phyloP scores from a whole-genome alignment of 805 yeast genomes.

The Hagleromyces aurorensis region DNA sequence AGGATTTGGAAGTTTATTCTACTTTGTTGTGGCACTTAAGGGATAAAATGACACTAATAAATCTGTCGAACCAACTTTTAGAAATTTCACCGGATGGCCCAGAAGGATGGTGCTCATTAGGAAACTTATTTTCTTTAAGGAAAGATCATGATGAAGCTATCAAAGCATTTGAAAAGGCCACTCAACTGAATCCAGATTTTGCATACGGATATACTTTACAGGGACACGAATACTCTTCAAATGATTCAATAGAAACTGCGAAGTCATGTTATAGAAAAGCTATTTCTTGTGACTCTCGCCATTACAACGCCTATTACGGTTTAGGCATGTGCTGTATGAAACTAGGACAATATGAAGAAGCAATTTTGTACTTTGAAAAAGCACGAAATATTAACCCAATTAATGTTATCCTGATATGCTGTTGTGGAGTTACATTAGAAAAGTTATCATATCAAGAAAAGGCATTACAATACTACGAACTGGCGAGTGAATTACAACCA shows the following conservation, averaged over 20 bases:
- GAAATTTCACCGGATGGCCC: slow-evolving; percentile 59
- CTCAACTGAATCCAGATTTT: slow-evolving; percentile 55
- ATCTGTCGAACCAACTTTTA: slow-evolving; percentile 70
- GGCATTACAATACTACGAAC: slow-evolving; percentile 74
- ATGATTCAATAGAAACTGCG: slow-evolving; percentile 87
- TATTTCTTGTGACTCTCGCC: slow-evolving; percentile 65
- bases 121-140: slow-evolving; percentile 76
- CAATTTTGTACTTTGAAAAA: slow-evolving; percentile 78
- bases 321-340: slow-evolving; percentile 89
- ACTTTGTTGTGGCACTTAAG: slow-evolving; percentile 91
- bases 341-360: slow-evolving; percentile 73
- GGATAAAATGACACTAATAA: slow-evolving; percentile 69
- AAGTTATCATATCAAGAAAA: slow-evolving; percentile 57
- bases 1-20: slow-evolving; percentile 87
- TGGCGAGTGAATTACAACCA: slow-evolving; percentile 82
- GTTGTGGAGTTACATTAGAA: slow-evolving; percentile 90
- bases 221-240: slow-evolving; percentile 86
- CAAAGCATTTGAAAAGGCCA: slow-evolving; percentile 75
- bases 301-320: slow-evolving; percentile 93
- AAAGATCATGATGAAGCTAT: slow-evolving; percentile 87
- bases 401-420: slow-evolving; percentile 81
- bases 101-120: slow-evolving; percentile 87
- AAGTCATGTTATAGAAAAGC: slow-evolving; percentile 76
- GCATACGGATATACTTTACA: slow-evolving; percentile 87
- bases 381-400: slow-evolving; percentile 87